Evolutionary conservation across 768 basidiomycete species (phyloP).

Genomic region (Agaricus subrufescens): DNA sequence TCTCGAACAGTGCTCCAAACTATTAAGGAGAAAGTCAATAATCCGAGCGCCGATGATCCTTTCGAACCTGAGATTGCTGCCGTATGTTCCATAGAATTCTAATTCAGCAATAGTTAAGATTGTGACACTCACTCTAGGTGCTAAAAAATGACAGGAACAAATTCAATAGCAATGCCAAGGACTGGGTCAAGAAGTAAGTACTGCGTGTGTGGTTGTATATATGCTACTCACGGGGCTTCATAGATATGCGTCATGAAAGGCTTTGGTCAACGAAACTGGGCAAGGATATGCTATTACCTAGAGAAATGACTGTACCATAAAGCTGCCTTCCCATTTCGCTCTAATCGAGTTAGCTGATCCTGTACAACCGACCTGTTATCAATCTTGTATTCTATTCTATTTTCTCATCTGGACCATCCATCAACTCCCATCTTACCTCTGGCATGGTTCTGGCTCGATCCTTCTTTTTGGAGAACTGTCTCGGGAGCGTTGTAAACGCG

Average conservation of each 20-base stretch:
- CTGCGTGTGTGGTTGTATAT: conserved; percentile 12
- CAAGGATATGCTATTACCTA: not conserved
- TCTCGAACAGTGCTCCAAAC: conserved; percentile 55
- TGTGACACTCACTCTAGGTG: conserved; percentile 34
- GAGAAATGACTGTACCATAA: too few relatives aligned
- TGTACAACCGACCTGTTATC: not conserved
- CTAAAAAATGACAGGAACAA: conserved; percentile 74
- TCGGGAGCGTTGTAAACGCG: not conserved
- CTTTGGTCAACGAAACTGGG: not conserved
- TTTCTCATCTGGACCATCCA: not conserved
- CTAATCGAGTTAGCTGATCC: conserved; percentile 1
- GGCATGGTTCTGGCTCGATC: not conserved
- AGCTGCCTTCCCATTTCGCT: not conserved
- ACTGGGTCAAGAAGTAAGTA: conserved; percentile 80
- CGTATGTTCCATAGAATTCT: conserved; percentile 35
- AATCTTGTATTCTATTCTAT: not conserved
- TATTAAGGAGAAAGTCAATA: conserved; percentile 83
- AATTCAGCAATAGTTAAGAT: not conserved
- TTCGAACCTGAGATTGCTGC: conserved; percentile 86
- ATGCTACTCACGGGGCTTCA: not conserved
- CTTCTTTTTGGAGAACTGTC: not conserved
- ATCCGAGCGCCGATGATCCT: conserved; percentile 84
- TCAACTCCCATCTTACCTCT: not conserved
- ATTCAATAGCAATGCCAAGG: conserved; percentile 74
- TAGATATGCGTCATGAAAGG: conserved; percentile 4